Conservation (phyloP, 208 protist species). For the Crithidia brevicula region DNA sequence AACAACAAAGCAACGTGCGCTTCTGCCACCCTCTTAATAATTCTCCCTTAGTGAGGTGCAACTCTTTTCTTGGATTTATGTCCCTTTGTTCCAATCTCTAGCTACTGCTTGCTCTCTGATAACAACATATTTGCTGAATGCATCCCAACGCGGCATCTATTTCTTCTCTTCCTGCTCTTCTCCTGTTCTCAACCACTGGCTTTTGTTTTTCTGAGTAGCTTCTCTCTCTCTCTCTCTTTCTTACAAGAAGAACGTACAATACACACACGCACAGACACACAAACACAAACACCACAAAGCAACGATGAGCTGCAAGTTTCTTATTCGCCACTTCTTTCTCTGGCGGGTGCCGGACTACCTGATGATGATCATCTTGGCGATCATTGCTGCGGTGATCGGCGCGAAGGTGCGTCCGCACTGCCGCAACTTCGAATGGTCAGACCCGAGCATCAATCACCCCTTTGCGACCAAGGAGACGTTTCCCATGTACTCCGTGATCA, state of each 20-base stretch:
- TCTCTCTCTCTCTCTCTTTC: conserved; percentile 1
- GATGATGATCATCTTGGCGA: conserved; percentile 30
- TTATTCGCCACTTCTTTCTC: conserved; percentile 14
- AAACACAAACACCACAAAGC: background rate
- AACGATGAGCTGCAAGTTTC: conserved; percentile 8
- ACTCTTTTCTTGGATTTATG: too few relatives aligned
- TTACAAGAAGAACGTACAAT: background rate
- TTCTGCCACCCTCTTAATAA: too few relatives aligned
- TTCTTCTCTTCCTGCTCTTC: too few relatives aligned
- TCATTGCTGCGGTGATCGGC: conserved; percentile 19
- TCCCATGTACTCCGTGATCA: conserved; percentile 53
- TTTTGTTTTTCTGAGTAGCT: too few relatives aligned
- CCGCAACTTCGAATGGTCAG: conserved; percentile 71
- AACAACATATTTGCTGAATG: too few relatives aligned
- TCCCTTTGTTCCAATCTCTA: too few relatives aligned
- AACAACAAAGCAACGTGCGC: background rate
- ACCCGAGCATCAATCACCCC: conserved; percentile 66
- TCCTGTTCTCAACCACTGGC: too few relatives aligned
- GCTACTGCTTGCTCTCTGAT: too few relatives aligned
- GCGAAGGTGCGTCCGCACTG: conserved; percentile 48
- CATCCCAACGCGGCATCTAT: too few relatives aligned
- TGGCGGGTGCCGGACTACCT: conserved; percentile 61
- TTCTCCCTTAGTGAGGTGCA: too few relatives aligned
- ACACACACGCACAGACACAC: background rate
- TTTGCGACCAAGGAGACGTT: conserved; percentile 46